Evolutionary conservation across 441 rosid genomes (phyloP).

Genomic region (Croton laevigatus): DNA sequence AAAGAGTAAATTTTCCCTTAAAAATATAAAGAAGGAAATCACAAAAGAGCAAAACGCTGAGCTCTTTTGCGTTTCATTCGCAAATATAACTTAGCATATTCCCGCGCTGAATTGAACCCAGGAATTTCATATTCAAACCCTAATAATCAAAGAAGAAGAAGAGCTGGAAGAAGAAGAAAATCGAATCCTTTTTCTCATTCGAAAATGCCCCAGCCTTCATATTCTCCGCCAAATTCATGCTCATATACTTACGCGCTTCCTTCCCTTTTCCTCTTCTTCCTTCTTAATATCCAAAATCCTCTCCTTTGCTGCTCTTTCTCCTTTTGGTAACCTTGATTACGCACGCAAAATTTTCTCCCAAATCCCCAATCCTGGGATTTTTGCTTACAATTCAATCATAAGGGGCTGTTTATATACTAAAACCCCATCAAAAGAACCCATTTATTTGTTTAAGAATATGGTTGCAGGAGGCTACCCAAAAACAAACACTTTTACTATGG

Average conservation of each 20-base stretch:
- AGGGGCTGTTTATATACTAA: conserved; percentile 12
- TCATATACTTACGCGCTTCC: conserved; percentile 10
- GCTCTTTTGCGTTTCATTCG: no score
- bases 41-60: no score
- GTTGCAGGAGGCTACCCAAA: conserved; percentile 18
- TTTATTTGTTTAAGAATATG: conserved; percentile 10
- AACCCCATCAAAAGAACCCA: conserved; percentile 21
- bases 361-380: conserved; percentile 19
- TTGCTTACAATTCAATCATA: conserved; percentile 21
- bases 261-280: conserved; percentile 8
- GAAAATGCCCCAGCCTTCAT: conserved; percentile 20
- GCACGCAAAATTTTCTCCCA: conserved; percentile 21
- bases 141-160: background rate
- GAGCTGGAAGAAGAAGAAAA: conserved; percentile 23
- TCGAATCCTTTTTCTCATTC: conserved; percentile 9
- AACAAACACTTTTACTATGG: conserved; percentile 22
- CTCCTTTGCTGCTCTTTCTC: conserved; percentile 24
- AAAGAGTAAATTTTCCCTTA: no score
- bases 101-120: background rate
- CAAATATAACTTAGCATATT: no score
- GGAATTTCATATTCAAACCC: background rate
- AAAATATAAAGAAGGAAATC: no score
- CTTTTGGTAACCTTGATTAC: conserved; percentile 18
- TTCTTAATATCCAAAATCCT: conserved; percentile 28
- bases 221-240: conserved; percentile 29